phyloP scores from a whole-genome alignment of 169 alveolate species.

The Babesia bigemina region DNA sequence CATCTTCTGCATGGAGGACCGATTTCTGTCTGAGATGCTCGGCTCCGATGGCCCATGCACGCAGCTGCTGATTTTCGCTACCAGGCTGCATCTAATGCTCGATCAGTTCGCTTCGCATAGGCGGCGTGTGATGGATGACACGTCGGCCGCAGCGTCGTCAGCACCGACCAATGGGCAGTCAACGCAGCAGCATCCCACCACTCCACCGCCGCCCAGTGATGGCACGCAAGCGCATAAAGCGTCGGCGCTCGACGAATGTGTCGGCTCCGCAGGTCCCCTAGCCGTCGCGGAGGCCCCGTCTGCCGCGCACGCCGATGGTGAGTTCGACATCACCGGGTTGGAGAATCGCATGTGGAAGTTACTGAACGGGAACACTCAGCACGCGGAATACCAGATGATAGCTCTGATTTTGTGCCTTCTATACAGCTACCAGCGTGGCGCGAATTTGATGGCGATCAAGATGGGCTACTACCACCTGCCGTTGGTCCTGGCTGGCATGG shows the following conservation, averaged over 20 bases:
- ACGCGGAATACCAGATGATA: slow-evolving; percentile 43
- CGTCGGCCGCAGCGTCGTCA: neutral
- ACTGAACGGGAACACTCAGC: slow-evolving; percentile 48
- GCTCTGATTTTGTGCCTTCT: slow-evolving; percentile 56
- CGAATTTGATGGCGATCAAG: slow-evolving; percentile 58
- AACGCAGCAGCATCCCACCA: neutral
- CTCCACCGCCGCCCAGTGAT: neutral
- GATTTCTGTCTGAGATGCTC: slow-evolving; percentile 37
- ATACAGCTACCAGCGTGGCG: slow-evolving; percentile 59
- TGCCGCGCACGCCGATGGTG: neutral
- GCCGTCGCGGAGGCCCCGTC: neutral
- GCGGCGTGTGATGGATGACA: neutral
- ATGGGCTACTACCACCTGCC: slow-evolving; percentile 69
- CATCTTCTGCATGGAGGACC: slow-evolving; percentile 38
- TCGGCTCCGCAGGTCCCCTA: neutral
- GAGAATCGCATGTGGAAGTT: slow-evolving; percentile 57
- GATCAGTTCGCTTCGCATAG: slow-evolving; percentile 20
- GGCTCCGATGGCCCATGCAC: slow-evolving; percentile 5
- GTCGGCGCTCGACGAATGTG: neutral
- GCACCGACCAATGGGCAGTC: slow-evolving; percentile 5
- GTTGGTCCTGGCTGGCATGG: slow-evolving; percentile 45
- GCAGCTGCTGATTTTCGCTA: slow-evolving; percentile 21
- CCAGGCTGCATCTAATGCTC: slow-evolving; percentile 32
- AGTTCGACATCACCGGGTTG: neutral
- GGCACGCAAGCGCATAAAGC: neutral